Evolutionary conservation across 129 eudicot species (phyloP).

Genomic region (Centella asiatica): DNA sequence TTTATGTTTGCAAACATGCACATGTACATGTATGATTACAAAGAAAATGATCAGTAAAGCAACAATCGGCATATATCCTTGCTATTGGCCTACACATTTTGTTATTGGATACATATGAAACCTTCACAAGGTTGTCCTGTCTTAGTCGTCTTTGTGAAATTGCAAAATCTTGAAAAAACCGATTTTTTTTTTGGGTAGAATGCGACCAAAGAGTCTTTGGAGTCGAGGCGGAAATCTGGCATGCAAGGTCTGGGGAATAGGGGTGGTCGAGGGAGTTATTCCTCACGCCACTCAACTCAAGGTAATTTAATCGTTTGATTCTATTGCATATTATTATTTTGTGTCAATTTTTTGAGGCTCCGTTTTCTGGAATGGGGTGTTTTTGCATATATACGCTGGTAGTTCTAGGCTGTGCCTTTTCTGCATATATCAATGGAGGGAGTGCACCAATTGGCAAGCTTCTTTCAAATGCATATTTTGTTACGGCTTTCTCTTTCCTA

Average conservation of each 20-base stretch:
- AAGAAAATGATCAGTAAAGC: too few relatives aligned
- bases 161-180: background rate
- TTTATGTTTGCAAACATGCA: too few relatives aligned
- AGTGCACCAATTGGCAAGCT: background rate
- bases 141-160: too few relatives aligned
- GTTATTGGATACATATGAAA: too few relatives aligned
- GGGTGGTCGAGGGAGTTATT: slow-evolving; percentile 60
- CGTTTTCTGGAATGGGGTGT: too few relatives aligned
- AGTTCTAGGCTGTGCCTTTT: background rate
- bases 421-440: background rate
- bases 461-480: too few relatives aligned
- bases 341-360: background rate
- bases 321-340: background rate
- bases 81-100: too few relatives aligned
- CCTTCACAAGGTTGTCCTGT: too few relatives aligned
- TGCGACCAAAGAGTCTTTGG: slow-evolving; percentile 47
- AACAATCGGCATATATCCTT: too few relatives aligned
- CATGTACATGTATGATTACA: too few relatives aligned
- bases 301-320: slow-evolving; percentile 35
- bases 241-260: slow-evolving; percentile 57
- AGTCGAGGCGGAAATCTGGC: slow-evolving; percentile 62
- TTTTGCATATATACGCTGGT: too few relatives aligned
- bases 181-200: slow-evolving; percentile 26
- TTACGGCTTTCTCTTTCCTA: too few relatives aligned
- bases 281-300: slow-evolving; percentile 39